These are phyloP conservation scores for Cenchrus americanus DNA, from an alignment of 176 grass and related monocot genomes.

Conservation along the genomic window DNA sequence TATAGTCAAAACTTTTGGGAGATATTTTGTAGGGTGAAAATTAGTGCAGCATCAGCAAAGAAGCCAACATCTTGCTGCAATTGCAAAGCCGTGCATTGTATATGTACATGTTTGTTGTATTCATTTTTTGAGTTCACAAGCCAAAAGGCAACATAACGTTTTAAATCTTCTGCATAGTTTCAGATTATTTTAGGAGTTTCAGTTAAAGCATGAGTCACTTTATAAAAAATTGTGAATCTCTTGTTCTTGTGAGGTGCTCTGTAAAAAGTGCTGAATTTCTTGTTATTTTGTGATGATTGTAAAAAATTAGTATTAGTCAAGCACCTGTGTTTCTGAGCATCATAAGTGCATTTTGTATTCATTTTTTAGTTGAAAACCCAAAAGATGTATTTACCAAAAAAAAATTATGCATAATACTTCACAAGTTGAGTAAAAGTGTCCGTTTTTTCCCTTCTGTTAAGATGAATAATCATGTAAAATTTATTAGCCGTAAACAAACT, in stretches of 20 bases:
- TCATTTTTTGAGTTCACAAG: constrained; percentile 48
- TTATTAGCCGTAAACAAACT: neutral
- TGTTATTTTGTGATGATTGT: neutral
- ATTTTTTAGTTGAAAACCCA: neutral
- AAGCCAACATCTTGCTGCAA: constrained; percentile 10
- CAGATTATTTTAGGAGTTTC: neutral
- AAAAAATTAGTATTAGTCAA: neutral
- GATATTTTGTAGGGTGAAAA: constrained; percentile 47
- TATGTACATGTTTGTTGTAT: constrained; percentile 37
- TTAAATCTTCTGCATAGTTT: neutral
- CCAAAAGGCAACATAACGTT: constrained; percentile 37
- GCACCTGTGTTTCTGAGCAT: neutral
- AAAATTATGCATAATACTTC: neutral
- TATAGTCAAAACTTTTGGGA: neutral
- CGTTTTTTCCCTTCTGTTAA: neutral
- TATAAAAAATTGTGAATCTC: neutral
- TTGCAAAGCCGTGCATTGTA: constrained; percentile 40
- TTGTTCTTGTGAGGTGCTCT: neutral
- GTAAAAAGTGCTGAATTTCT: neutral
- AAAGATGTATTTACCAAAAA: neutral
- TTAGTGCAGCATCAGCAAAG: constrained; percentile 15
- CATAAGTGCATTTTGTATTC: neutral
- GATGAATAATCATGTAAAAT: neutral
- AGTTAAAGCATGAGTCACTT: neutral
- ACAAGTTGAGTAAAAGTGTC: neutral